Conservation (phyloP, 768 basidiomycete genomes). For the Mycena vitilis region DNA sequence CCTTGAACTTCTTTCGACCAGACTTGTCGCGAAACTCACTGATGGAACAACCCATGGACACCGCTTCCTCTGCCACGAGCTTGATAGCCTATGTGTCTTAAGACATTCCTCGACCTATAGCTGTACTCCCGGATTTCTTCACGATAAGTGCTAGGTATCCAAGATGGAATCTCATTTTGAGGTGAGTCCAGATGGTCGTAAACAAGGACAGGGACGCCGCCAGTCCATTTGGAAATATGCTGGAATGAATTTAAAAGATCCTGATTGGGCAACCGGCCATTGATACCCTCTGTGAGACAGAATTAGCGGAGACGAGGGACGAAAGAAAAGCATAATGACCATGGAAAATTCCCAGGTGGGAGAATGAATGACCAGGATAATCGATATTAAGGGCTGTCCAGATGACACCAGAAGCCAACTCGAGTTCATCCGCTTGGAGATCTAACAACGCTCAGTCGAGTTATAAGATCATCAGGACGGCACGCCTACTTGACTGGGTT, state of each 20-base stretch:
- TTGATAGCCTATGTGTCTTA: constrained; percentile 79
- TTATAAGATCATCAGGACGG: constrained; percentile 5
- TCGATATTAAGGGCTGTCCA: constrained; percentile 97
- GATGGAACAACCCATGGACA: constrained; percentile 90
- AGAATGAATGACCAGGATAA: constrained; percentile 97
- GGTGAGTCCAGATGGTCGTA: constrained; percentile 79
- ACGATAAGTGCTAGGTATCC: constrained; percentile 60
- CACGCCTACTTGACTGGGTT: constrained; percentile 67
- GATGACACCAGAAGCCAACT: constrained; percentile 83
- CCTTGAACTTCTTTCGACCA: constrained; percentile 11
- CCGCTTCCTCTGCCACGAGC: constrained; percentile 86
- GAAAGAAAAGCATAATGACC: constrained; percentile 57
- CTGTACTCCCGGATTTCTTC: constrained; percentile 63
- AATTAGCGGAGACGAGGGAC: constrained; percentile 10
- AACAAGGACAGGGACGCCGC: constrained; percentile 80
- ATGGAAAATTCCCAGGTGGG: constrained; percentile 93
- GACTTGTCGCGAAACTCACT: constrained; percentile 56
- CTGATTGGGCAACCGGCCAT: constrained; percentile 96
- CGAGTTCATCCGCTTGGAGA: constrained; percentile 70
- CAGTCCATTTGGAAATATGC: constrained; percentile 76
- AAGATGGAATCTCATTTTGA: constrained; percentile 49
- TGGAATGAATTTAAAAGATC: constrained; percentile 90
- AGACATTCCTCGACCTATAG: constrained; percentile 73
- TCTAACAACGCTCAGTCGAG: constrained; percentile 54
- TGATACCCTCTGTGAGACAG: constrained; percentile 81